phyloP scores from a whole-genome alignment of 257 asterid genomes.

The Capsicum chinense region DNA sequence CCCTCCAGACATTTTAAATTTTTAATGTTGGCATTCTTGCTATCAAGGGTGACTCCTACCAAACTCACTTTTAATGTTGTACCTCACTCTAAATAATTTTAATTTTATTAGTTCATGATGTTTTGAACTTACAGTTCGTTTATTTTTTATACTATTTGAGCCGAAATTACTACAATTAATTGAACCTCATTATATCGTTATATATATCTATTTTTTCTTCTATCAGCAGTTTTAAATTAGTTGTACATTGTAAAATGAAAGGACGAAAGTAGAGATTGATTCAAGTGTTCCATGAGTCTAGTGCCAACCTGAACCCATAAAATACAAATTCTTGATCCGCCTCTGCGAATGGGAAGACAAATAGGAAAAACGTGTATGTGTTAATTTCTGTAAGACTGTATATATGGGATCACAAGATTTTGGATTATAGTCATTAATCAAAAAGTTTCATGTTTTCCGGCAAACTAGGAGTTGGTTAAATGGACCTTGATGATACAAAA shows the following conservation, averaged over 20 bases:
- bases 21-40: slow-evolving; percentile 4
- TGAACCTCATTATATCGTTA: too few relatives aligned
- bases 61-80: neutral
- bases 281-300: too few relatives aligned
- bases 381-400: neutral
- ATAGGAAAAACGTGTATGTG: neutral
- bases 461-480: neutral
- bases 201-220: too few relatives aligned
- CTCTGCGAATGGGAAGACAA: neutral
- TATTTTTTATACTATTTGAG: too few relatives aligned
- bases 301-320: too few relatives aligned
- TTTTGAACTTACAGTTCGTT: too few relatives aligned
- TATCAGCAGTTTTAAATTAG: too few relatives aligned
- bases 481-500: neutral
- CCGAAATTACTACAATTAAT: too few relatives aligned
- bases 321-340: neutral
- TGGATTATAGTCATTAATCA: neutral
- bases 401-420: slow-evolving; percentile 1
- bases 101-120: too few relatives aligned
- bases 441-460: neutral
- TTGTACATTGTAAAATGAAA: too few relatives aligned
- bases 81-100: too few relatives aligned
- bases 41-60: slow-evolving; percentile 15
- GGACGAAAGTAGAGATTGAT: too few relatives aligned
- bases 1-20: neutral